phyloP scores from a whole-genome alignment of 768 basidiomycete genomes.

The Epithele typhae region DNA sequence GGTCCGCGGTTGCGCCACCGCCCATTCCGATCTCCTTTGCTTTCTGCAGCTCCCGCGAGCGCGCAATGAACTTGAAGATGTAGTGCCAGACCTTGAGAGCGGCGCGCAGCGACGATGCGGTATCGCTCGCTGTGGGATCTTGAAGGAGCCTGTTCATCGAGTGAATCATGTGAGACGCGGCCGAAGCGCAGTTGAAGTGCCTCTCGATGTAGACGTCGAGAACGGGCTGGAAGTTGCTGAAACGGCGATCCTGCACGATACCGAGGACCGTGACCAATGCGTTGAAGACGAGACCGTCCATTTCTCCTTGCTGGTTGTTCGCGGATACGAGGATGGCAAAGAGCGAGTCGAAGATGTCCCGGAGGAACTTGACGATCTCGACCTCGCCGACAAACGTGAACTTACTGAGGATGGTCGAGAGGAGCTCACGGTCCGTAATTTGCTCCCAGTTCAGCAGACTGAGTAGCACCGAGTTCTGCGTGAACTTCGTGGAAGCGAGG shows the following conservation, averaged over 20 bases:
- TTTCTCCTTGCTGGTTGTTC: slow-evolving; percentile 68
- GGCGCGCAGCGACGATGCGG: slow-evolving; percentile 75
- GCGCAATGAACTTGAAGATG: slow-evolving; percentile 90
- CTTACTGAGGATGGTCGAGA: slow-evolving; percentile 71
- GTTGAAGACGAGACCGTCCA: slow-evolving; percentile 86
- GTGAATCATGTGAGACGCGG: slow-evolving; percentile 79
- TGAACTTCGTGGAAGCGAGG: slow-evolving; percentile 88
- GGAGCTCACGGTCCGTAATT: slow-evolving; percentile 54
- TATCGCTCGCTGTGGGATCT: slow-evolving; percentile 67
- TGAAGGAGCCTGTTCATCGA: slow-evolving; percentile 82
- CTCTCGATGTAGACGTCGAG: slow-evolving; percentile 90
- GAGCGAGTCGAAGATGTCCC: slow-evolving; percentile 88
- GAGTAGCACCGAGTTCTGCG: slow-evolving; percentile 84
- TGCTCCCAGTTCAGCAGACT: slow-evolving; percentile 80
- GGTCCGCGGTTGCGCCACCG: slow-evolving; percentile 78
- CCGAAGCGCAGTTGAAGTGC: slow-evolving; percentile 79
- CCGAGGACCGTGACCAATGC: slow-evolving; percentile 88
- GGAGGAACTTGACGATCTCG: slow-evolving; percentile 90
- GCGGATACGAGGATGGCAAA: slow-evolving; percentile 83
- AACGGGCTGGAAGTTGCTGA: slow-evolving; percentile 92
- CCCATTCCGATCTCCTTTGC: slow-evolving; percentile 74
- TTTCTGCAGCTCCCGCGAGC: slow-evolving; percentile 87
- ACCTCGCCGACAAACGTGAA: slow-evolving; percentile 93
- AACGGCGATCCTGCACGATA: slow-evolving; percentile 90
- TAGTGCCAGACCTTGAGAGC: slow-evolving; percentile 97